Base-by-base conservation (phyloP, 306 rosid species). In the Psophocarpus tetragonolobus region DNA sequence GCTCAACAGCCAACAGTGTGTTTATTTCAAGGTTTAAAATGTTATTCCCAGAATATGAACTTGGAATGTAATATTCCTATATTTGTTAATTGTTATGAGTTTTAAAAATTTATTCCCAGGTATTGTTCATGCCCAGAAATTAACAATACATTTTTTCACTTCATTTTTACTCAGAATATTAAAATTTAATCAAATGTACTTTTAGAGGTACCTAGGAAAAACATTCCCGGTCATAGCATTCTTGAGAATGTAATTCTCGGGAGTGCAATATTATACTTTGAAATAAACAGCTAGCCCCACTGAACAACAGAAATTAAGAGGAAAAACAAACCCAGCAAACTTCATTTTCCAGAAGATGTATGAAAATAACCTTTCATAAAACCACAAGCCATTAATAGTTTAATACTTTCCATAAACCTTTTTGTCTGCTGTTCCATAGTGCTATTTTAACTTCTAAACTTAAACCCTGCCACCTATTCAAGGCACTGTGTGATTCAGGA, bases 381-480 rank as follows among this genome's bases (percentile, higher is more conserved):
- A 65, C 42, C 38, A 56, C 61, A 18, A 2, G 23, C 15, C 14
- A 60, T 14, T 74, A 53, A 72, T 62, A 70, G 42, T 71, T 14
- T 74, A 53, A 72, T 62, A 70, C 51, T 71, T 50, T 53, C 75
- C 76, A 69, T 24, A 42, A 20, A 45, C 18, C 33, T 51, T 21
- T 38, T n/a, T 29, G 36, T 73, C 51, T 13, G 24, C 7, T 17
- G 71, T 61, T 68, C 58, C 24, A 42, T 27, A 42, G 48, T 51
- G 27, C 13, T 56, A 62, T 68, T 84, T 73, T 63, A 71, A 63
- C 60, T 73, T 75, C 64, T 70, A 80, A 79, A 39, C 62, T 44
- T 54, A 38, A 36, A 66, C 23, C 44, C 10, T 70, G 38, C 20
- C 33, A 67, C 65, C 57, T 26, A 44, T 32, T 79, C 54, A 66